Percentiles rank a stretch among this genome's conserved stretches.
These are phyloP conservation scores for Musa troglodytarum DNA, from an alignment of 176 grass and related monocot genomes.

Conservation along the genomic window DNA sequence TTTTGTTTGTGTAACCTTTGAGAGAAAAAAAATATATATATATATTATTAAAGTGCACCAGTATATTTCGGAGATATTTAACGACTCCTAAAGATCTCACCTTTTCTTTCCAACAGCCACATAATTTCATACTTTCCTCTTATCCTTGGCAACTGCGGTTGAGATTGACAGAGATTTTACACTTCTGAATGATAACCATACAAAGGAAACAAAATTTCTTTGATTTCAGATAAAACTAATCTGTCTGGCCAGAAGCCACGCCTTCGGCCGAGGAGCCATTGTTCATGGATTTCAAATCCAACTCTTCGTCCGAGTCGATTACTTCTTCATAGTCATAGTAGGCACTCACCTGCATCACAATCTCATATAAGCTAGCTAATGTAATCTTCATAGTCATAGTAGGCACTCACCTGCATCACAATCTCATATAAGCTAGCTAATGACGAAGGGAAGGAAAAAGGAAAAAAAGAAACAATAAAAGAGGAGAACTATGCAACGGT, in stretches of 20 bases:
- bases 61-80: too few relatives aligned
- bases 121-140: too few relatives aligned
- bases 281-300: slow-evolving; percentile 75
- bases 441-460: too few relatives aligned
- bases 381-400: slow-evolving; percentile 80
- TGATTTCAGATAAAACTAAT: not conserved
- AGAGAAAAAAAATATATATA: too few relatives aligned
- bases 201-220: not conserved
- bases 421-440: not conserved
- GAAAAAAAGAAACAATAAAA: too few relatives aligned
- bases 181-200: slow-evolving; percentile 4
- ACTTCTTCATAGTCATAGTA: slow-evolving; percentile 88
- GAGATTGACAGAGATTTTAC: not conserved
- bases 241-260: slow-evolving; percentile 7
- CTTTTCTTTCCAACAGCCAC: too few relatives aligned
- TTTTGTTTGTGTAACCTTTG: too few relatives aligned
- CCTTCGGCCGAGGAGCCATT: slow-evolving; percentile 30
- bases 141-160: not conserved
- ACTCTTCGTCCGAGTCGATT: slow-evolving; percentile 90
- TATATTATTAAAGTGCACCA: too few relatives aligned
- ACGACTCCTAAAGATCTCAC: too few relatives aligned
- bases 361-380: not conserved
- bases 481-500: too few relatives aligned
- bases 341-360: slow-evolving; percentile 42
- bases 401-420: slow-evolving; percentile 49